Evolutionary conservation across 768 basidiomycete genomes (phyloP).

Genomic region (Astraeus odoratus): DNA sequence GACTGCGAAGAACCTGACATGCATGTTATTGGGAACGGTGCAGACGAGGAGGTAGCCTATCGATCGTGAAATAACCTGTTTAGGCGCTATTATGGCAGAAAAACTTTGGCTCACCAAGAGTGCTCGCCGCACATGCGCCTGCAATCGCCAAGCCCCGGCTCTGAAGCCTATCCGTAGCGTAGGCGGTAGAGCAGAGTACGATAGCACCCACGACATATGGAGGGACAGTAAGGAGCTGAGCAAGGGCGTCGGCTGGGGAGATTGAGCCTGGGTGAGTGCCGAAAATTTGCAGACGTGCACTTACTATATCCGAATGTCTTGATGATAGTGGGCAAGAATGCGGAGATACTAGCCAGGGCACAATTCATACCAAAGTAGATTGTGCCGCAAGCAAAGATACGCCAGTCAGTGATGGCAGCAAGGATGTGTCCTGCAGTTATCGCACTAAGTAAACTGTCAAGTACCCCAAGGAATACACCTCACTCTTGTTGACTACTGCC

Average conservation of each 20-base stretch:
- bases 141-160: constrained; percentile 41
- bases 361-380: constrained; percentile 77
- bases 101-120: constrained; percentile 20
- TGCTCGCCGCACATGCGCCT: constrained; percentile 22
- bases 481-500: constrained; percentile 56
- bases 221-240: constrained; percentile 74
- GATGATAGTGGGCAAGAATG: constrained; percentile 81
- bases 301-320: constrained; percentile 64
- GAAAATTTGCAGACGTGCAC: constrained; percentile 18
- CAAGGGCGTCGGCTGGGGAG: constrained; percentile 48
- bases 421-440: constrained; percentile 46
- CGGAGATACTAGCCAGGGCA: constrained; percentile 71
- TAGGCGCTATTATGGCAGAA: constrained; percentile 38
- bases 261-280: background rate
- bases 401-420: constrained; percentile 67
- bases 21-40: constrained; percentile 43
- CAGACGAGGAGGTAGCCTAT: constrained; percentile 59
- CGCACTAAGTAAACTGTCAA: background rate
- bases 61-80: constrained; percentile 36
- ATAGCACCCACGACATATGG: constrained; percentile 70
- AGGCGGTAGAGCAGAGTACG: constrained; percentile 53
- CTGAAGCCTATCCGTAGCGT: constrained; percentile 59
- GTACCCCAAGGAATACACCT: background rate
- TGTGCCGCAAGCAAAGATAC: constrained; percentile 56
- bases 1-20: constrained; percentile 69